Evolutionary conservation across 2,329 filamentous ascomycete species (phyloP).

Genomic region (Dothistroma pini): DNA sequence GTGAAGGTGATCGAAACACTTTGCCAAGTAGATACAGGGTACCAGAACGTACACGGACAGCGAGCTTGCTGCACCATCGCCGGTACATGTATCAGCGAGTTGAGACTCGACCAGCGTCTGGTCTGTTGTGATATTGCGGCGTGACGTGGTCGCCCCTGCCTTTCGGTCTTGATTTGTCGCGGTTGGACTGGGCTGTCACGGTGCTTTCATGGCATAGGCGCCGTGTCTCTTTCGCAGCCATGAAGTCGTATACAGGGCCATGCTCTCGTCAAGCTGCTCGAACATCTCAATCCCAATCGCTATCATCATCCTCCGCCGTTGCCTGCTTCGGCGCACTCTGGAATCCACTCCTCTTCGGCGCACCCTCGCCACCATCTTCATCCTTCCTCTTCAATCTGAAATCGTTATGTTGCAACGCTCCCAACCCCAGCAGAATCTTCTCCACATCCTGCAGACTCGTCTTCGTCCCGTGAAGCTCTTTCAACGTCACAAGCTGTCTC

Average conservation of each 20-base stretch:
- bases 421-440: constrained; percentile 73
- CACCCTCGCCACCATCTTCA: constrained; percentile 48
- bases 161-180: neutral
- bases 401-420: constrained; percentile 74
- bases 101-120: neutral
- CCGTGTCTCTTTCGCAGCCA: neutral
- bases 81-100: neutral
- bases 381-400: constrained; percentile 65
- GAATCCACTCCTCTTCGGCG: constrained; percentile 18
- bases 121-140: neutral
- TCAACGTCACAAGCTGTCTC: constrained; percentile 86
- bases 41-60: neutral
- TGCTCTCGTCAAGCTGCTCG: neutral
- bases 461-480: constrained; percentile 68
- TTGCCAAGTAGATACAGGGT: neutral
- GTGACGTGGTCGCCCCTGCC: neutral
- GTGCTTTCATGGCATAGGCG: too few species aligned
- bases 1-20: neutral
- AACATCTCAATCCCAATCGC: constrained; percentile 54
- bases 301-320: constrained; percentile 34
- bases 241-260: neutral
- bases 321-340: constrained; percentile 32
- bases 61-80: neutral
- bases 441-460: constrained; percentile 70
- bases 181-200: neutral